Conservation (phyloP, 1,284 basidiomycete genomes). For the Somion occarium region DNA sequence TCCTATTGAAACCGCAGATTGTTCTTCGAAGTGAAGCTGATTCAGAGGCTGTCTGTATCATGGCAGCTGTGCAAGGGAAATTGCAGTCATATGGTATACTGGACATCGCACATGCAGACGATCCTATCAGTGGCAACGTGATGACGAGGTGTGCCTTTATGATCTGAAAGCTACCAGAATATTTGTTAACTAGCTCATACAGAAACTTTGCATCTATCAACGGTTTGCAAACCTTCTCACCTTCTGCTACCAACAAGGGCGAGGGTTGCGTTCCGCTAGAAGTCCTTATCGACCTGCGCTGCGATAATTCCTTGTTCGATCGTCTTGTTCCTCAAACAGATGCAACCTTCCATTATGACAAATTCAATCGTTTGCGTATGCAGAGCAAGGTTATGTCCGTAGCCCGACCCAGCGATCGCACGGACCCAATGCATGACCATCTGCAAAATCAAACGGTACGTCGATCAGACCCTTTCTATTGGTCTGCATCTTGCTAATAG, state of each 20-base stretch:
- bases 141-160: conserved; percentile 76
- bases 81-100: conserved; percentile 80
- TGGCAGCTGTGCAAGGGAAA: conserved; percentile 82
- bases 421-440: conserved; percentile 51
- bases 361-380: conserved; percentile 83
- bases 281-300: conserved; percentile 80
- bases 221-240: conserved; percentile 88
- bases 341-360: conserved; percentile 86
- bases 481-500: conserved; percentile 1
- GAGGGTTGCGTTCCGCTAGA: conserved; percentile 77
- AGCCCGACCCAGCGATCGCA: conserved; percentile 30
- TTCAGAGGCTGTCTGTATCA: conserved; percentile 64
- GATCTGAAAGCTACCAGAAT: no score
- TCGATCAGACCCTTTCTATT: no score
- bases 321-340: conserved; percentile 89
- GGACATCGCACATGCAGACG: conserved; percentile 77
- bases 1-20: conserved; percentile 90
- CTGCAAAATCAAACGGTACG: conserved; percentile 77
- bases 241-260: conserved; percentile 39
- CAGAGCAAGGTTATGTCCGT: conserved; percentile 65
- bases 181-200: background rate
- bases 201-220: conserved; percentile 33
- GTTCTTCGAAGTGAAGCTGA: conserved; percentile 69
- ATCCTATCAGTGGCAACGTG: conserved; percentile 82
- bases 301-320: conserved; percentile 81